Evolutionary conservation across 495 filamentous ascomycete species (phyloP), one percentile per base, ranked within the genome.

Genomic region (Podospora fimiseda): DNA sequence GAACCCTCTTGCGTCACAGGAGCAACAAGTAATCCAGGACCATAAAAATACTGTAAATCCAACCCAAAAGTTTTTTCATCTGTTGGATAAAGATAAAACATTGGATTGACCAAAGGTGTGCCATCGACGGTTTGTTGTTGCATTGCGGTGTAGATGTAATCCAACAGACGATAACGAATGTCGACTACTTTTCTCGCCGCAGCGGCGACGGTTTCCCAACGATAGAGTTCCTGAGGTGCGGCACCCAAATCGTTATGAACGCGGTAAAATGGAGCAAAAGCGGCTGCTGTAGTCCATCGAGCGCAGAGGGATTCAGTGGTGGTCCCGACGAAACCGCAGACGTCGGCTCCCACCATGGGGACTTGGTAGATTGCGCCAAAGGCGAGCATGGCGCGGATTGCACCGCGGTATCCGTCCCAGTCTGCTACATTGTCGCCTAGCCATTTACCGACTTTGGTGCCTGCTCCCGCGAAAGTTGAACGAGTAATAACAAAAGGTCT

Each of bases 351-450:
- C 1, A 90, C 85, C 85, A 95, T 69, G 24, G 88, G 88, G 2
- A 95, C 68, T 62, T 94, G 89, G 77, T 86, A 94, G 58, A 94
- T 80, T 2, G 87, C 76, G 0, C 83, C 82, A 59, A 92, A 95
- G 14, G 83, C 78, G 22, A 94, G 69, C 67, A 88, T 77, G 52
- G 80, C 77, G 2, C 80, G 64, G 59, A 95, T 89, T 15, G 80
- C 82, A 21, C 74, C 70, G 3, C 82, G 79, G 68, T 91, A 93
- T 42, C 87, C 74, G 16, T 75, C 69, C 90, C 90, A 95, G 27
- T 76, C 65, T 30, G 83, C 81, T 13, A 82, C 40, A 64, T 95
- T 95, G 71, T 95, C 90, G 7, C 90, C 90, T 1, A 92, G 81
- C 90, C 90, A 95, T 59, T 95, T 85, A 4, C 88, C 89, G 14